Conservation (phyloP, 129 eudicot species). For the Artemisia tridentata region DNA sequence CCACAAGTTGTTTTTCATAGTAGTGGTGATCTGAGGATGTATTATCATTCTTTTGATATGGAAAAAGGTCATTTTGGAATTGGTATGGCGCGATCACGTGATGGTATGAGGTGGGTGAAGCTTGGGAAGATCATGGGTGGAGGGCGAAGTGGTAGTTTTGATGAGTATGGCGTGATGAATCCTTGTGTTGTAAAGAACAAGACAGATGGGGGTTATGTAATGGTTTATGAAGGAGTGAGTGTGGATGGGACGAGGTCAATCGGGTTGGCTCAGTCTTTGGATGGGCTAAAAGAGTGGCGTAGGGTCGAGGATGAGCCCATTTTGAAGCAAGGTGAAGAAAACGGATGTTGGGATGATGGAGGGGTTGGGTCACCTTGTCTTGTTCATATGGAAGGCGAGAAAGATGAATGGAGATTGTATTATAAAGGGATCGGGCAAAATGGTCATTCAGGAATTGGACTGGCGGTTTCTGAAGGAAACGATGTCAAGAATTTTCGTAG, state of each 20-base stretch:
- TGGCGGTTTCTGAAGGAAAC: slow-evolving; percentile 72
- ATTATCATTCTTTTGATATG: slow-evolving; percentile 74
- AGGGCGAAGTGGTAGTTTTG: slow-evolving; percentile 48
- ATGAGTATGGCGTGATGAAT: slow-evolving; percentile 65
- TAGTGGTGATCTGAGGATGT: slow-evolving; percentile 82
- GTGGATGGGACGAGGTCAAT: slow-evolving; percentile 62
- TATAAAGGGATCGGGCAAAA: slow-evolving; percentile 66
- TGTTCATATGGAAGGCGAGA: slow-evolving; percentile 82
- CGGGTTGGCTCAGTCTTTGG: slow-evolving; percentile 63
- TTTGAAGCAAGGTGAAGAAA: slow-evolving; percentile 43
- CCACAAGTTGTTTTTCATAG: slow-evolving; percentile 84
- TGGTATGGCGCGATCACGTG: slow-evolving; percentile 87
- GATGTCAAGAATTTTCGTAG: slow-evolving; percentile 50
- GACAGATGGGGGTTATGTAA: slow-evolving; percentile 77
- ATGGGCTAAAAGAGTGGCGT: slow-evolving; percentile 76
- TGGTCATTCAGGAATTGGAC: slow-evolving; percentile 67
- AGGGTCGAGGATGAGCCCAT: slow-evolving; percentile 45
- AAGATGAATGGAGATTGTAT: slow-evolving; percentile 88
- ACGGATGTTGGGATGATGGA: slow-evolving; percentile 64
- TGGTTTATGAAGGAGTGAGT: slow-evolving; percentile 93
- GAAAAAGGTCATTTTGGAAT: slow-evolving; percentile 49
- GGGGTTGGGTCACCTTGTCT: slow-evolving; percentile 83
- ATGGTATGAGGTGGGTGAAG: slow-evolving; percentile 86
- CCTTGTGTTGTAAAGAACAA: slow-evolving; percentile 55
- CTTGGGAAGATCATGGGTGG: slow-evolving; percentile 74